These are phyloP conservation scores for Hsuehochloa calcarea DNA, from an alignment of 176 grass and related monocot genomes.

Conservation along the genomic window DNA sequence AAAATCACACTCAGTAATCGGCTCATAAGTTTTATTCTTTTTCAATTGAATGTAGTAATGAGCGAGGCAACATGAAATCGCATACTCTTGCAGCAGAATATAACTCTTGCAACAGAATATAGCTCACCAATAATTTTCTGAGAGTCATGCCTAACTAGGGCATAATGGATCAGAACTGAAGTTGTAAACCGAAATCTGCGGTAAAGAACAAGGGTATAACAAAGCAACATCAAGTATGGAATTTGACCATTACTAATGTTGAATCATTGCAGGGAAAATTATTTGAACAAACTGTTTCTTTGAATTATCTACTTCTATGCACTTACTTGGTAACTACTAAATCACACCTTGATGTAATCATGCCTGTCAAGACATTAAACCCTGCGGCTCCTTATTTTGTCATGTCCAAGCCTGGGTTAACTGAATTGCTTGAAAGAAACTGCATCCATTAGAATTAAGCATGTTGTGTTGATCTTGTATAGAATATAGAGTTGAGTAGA, in stretches of 20 bases:
- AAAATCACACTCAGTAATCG: neutral
- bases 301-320: neutral
- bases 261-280: neutral
- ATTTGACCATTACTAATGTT: neutral
- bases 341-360: neutral
- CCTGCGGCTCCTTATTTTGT: neutral
- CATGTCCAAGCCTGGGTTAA: neutral
- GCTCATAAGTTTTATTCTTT: neutral
- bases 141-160: neutral
- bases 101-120: constrained; percentile 4
- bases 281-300: neutral
- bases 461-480: neutral
- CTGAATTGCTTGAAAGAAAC: neutral
- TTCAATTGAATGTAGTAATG: neutral
- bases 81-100: neutral
- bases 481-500: neutral
- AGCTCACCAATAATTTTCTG: neutral
- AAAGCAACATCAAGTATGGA: neutral
- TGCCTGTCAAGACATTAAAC: neutral
- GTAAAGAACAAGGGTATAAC: neutral
- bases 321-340: neutral
- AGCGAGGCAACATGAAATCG: neutral
- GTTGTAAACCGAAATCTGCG: neutral
- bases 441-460: neutral
- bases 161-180: neutral